Percentiles rank a stretch among this genome's conserved stretches.
Evolutionary conservation across 176 grass and related monocot genomes (phyloP).

Genomic region (Juncus inflexus): DNA sequence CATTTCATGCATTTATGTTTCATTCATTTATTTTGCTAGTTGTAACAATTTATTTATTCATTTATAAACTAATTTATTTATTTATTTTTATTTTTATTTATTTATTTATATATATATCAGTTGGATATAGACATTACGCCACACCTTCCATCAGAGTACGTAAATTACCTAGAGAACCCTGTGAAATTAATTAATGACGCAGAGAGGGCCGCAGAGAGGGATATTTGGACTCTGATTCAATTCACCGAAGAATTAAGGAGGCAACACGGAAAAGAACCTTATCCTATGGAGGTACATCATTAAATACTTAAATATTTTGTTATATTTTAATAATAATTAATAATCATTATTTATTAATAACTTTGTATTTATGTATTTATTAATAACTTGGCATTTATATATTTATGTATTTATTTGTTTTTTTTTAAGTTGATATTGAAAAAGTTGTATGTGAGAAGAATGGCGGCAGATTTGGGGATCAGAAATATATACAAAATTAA

Average conservation of each 20-base stretch:
- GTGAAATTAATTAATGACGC: constrained; percentile 83
- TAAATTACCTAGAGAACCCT: constrained; percentile 93
- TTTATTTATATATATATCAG: constrained; percentile 35
- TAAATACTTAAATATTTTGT: constrained; percentile 10
- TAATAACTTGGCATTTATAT: neutral
- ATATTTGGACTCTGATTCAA: constrained; percentile 77
- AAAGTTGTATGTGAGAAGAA: constrained; percentile 84
- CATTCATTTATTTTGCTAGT: constrained; percentile 13
- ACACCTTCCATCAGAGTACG: constrained; percentile 86
- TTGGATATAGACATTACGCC: constrained; percentile 79
- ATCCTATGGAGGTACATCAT: constrained; percentile 77
- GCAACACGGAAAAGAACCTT: constrained; percentile 81
- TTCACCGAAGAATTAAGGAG: constrained; percentile 75
- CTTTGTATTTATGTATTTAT: neutral
- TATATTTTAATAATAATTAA: neutral
- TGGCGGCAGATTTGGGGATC: constrained; percentile 93
- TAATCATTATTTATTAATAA: neutral
- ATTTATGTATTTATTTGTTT: constrained; percentile 22
- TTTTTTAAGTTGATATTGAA: constrained; percentile 77
- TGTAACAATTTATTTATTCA: constrained; percentile 21
- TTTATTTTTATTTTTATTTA: constrained; percentile 12
- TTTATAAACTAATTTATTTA: neutral
- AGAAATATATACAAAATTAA: constrained; percentile 58
- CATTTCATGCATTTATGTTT: constrained; percentile 1
- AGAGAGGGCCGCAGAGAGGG: constrained; percentile 70